Percentiles rank a stretch among this genome's conserved stretches.
phyloP scores from a whole-genome alignment of 2,329 filamentous ascomycete genomes.

The Clonostachys rosea region DNA sequence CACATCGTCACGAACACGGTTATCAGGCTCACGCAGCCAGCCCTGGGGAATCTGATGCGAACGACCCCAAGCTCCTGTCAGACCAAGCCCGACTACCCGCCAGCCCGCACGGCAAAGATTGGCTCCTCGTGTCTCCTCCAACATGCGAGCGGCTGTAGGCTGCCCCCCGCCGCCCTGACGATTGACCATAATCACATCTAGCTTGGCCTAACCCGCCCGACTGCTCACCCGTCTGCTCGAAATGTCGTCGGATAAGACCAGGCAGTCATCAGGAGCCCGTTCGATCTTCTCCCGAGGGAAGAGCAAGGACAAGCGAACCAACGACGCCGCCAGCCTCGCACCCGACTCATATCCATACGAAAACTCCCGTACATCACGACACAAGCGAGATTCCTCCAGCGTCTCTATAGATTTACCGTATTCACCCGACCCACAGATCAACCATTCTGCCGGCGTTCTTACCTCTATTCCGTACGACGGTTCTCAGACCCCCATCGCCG shows the following conservation, averaged over 20 bases:
- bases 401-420: slow-evolving; percentile 66
- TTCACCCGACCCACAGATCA: slow-evolving; percentile 59
- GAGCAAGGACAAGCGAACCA: slow-evolving; percentile 64
- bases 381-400: slow-evolving; percentile 68
- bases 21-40: no score
- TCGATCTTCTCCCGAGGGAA: slow-evolving; percentile 89
- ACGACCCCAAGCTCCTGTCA: no score
- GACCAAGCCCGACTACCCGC: no score
- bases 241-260: slow-evolving; percentile 62
- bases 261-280: slow-evolving; percentile 70
- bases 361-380: slow-evolving; percentile 66
- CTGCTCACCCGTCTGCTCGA: not conserved
- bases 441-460: slow-evolving; percentile 76
- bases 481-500: slow-evolving; percentile 63
- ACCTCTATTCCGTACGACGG: slow-evolving; percentile 88
- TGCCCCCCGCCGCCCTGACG: slow-evolving; percentile 23
- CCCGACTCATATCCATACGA: slow-evolving; percentile 38
- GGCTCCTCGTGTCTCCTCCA: slow-evolving; percentile 8
- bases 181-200: slow-evolving; percentile 11
- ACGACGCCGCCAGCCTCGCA: slow-evolving; percentile 51
- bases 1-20: no score
- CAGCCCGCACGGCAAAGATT: no score
- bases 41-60: no score
- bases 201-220: not conserved
- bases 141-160: slow-evolving; percentile 34